Evolutionary conservation across 2,329 filamentous ascomycete genomes (phyloP), one percentile per base, ranked within the genome.

Genomic region (Botrytis fragariae): DNA sequence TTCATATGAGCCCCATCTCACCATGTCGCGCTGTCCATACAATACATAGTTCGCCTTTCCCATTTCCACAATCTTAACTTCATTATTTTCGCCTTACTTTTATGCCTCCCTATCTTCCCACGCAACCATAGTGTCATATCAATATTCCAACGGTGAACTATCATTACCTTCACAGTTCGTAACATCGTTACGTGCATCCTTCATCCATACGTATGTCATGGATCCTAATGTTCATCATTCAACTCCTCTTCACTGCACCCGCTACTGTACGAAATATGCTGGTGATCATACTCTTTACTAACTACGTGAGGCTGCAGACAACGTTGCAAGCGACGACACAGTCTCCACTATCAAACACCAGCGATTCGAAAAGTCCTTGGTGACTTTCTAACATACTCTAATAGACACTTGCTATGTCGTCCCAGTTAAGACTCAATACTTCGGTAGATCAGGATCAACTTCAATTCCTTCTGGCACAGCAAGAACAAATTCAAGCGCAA

Each of bases 401-500:
- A 73, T 60, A 74, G 61, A 65, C 70, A 69, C 59, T 61, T 75
- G 75, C 51, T 59, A 79, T 79, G 78, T 73, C 78, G 35, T 69
- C 74, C 67, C 74, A 71, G n/a, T 29, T 78, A 8, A 75, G 73
- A 60, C 72, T 78, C 60, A 75, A 77, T 42, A 75, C 78, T 35
- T 73, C 74, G 22, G 39, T 77, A 63, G 74, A 76, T 68, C 67
- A 76, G 60, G 74, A 74, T 51, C 70, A 73, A 29, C 73, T 77
- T 39, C 76, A 78, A 73, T 57, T 69, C 29, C 79, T 80, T 16
- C 72, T 78, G n/a, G 75, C 68, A 48, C 72, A 76, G 73, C 75
- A 77, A 74, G 78, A 77, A 63, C 74, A 77, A 39, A 75, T 79
- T 60, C 74, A 81, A 45, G 79, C 79, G 39, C 64, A 77, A 70